Percentiles rank a stretch among this genome's conserved stretches.
Conservation (phyloP, 371 early-diverging fungal species). For the Furculomyces boomerangus region DNA sequence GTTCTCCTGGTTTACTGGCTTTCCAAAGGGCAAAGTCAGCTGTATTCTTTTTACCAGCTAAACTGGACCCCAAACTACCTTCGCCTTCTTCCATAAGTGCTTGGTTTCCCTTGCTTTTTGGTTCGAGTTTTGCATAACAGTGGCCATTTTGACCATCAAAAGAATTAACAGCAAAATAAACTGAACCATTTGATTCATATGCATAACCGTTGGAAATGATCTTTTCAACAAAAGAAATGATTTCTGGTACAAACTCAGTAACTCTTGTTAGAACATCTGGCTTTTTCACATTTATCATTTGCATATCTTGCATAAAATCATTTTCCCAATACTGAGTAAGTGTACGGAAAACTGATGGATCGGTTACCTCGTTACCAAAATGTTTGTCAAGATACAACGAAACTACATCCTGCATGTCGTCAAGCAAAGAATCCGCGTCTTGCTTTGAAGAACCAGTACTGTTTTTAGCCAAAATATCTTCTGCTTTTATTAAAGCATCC, state of each 20-base stretch:
- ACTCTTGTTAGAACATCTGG: constrained; percentile 96
- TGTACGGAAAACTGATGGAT: constrained; percentile 75
- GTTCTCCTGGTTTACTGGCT: constrained; percentile 88
- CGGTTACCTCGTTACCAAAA: constrained; percentile 48
- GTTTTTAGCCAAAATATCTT: constrained; percentile 9
- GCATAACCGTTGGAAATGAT: constrained; percentile 92
- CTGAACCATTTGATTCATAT: constrained; percentile 89
- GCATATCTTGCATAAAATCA: constrained; percentile 95
- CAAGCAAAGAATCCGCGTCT: constrained; percentile 26
- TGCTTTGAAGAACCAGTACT: constrained; percentile 7
- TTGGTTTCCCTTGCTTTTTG: constrained; percentile 67
- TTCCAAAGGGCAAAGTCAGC: constrained; percentile 99
- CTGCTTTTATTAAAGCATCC: constrained; percentile 57
- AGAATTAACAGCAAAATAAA: constrained; percentile 92
- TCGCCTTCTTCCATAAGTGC: constrained; percentile 79
- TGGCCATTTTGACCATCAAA: constrained; percentile 74
- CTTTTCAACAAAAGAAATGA: constrained; percentile 73
- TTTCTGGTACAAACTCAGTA: constrained; percentile 95
- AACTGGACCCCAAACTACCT: constrained; percentile 57
- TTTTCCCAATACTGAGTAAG: constrained; percentile 90
- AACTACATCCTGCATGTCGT: constrained; percentile 33
- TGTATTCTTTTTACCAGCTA: constrained; percentile 50
- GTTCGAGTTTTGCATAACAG: constrained; percentile 78
- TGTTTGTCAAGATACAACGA: constrained; percentile 34
- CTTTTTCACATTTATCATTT: constrained; percentile 65